Conservation (phyloP, 805 yeast species). For the Lipomyces japonicus region DNA sequence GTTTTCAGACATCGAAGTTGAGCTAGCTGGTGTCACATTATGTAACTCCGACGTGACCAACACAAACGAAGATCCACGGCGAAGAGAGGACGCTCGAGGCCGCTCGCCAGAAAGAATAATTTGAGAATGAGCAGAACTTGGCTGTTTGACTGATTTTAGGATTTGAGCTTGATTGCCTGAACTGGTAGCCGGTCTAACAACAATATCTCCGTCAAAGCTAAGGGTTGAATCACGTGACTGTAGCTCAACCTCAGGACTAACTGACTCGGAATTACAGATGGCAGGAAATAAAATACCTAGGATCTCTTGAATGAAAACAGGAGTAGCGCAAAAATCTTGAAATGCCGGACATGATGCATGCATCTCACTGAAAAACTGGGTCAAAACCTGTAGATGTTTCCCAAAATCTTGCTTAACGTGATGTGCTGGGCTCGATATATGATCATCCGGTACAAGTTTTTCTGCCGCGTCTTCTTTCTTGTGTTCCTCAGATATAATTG, state of each 20-base stretch:
- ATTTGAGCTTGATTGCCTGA: slow-evolving; percentile 21
- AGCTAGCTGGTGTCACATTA: background rate
- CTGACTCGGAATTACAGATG: slow-evolving; percentile 24
- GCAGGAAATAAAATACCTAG: slow-evolving; percentile 27
- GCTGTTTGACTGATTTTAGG: slow-evolving; percentile 14
- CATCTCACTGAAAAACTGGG: slow-evolving; percentile 28
- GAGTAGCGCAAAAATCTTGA: slow-evolving; percentile 26
- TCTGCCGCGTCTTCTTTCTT: slow-evolving; percentile 11
- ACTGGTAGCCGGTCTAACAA: slow-evolving; percentile 22
- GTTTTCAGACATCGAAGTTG: background rate
- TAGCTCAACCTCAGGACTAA: slow-evolving; percentile 26
- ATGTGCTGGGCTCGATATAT: background rate
- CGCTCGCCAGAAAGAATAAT: slow-evolving; percentile 4
- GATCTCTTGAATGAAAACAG: slow-evolving; percentile 23
- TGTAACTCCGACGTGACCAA: slow-evolving; percentile 19
- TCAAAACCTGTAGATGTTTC: slow-evolving; percentile 19
- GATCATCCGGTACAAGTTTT: background rate
- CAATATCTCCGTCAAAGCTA: slow-evolving; percentile 23
- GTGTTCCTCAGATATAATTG: slow-evolving; percentile 22
- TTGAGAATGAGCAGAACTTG: background rate
- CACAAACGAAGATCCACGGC: slow-evolving; percentile 28
- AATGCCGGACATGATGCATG: slow-evolving; percentile 27
- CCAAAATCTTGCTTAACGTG: slow-evolving; percentile 13
- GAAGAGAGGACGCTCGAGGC: slow-evolving; percentile 24
- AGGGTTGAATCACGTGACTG: slow-evolving; percentile 22